phyloP scores from a whole-genome alignment of 805 yeast species.

The Wickerhamomyces chambardii region DNA sequence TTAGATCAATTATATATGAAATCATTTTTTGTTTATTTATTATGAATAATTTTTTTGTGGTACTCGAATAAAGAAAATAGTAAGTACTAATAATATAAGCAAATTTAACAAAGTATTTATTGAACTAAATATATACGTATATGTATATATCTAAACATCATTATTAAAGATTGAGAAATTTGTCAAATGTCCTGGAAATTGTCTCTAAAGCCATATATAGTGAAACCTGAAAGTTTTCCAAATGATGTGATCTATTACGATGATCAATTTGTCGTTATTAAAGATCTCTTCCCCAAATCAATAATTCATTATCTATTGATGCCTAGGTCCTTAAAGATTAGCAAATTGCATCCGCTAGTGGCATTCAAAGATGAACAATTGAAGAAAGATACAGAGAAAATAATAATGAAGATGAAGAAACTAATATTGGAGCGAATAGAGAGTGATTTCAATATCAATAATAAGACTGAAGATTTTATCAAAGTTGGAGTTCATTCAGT shows the following conservation, averaged over 20 bases:
- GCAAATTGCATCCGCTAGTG: constrained; percentile 38
- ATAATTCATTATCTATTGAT: constrained; percentile 49
- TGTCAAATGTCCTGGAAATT: constrained; percentile 44
- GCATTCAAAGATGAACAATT: constrained; percentile 20
- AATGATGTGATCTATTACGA: constrained; percentile 37
- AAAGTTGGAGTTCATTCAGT: constrained; percentile 58
- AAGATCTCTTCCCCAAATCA: constrained; percentile 60
- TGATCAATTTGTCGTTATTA: constrained; percentile 42
- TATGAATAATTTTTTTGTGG: too few species aligned
- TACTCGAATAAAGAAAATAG: too few species aligned
- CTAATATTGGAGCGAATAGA: constrained; percentile 11
- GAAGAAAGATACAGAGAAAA: constrained; percentile 10
- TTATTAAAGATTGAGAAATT: too few species aligned
- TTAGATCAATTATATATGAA: too few species aligned
- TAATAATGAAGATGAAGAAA: constrained; percentile 5
- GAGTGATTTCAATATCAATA: constrained; percentile 7
- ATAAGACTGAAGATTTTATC: constrained; percentile 21
- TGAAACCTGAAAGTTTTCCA: constrained; percentile 29
- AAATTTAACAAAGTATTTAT: too few species aligned
- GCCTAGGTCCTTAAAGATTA: constrained; percentile 35
- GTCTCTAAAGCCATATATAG: constrained; percentile 40
- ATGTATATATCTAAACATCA: too few species aligned
- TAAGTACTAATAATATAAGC: too few species aligned
- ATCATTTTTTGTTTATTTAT: too few species aligned
- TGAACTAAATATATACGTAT: too few species aligned